These are phyloP conservation scores for Phialophora chinensis DNA, from an alignment of 2,329 filamentous ascomycete genomes.

Conservation along the genomic window DNA sequence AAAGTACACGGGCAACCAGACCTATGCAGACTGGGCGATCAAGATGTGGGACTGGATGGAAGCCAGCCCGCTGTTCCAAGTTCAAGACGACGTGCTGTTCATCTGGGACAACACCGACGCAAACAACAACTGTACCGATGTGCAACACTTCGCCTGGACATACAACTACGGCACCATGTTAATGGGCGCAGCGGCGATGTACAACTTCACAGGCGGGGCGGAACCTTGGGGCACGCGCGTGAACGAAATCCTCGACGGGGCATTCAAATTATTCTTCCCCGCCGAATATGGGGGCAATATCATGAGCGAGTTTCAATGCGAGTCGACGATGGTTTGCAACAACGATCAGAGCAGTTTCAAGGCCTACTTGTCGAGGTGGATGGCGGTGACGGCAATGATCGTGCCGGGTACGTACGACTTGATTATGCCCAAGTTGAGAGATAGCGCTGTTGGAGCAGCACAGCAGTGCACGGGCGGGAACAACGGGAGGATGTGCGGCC, in stretches of 20 bases:
- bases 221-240: constrained; percentile 63
- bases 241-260: constrained; percentile 60
- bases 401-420: constrained; percentile 63
- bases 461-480: constrained; percentile 66
- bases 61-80: constrained; percentile 59
- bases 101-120: constrained; percentile 68
- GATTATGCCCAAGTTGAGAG: constrained; percentile 64
- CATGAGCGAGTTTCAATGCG: constrained; percentile 72
- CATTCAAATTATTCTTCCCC: constrained; percentile 59
- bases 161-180: constrained; percentile 69
- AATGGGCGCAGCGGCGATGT: constrained; percentile 69
- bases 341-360: constrained; percentile 76
- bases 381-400: constrained; percentile 66
- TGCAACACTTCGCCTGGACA: constrained; percentile 68
- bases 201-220: constrained; percentile 64
- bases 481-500: constrained; percentile 66
- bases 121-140: constrained; percentile 63
- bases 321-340: constrained; percentile 65
- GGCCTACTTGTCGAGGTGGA: constrained; percentile 70
- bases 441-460: constrained; percentile 65
- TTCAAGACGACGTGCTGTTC: constrained; percentile 57
- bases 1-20: constrained; percentile 47
- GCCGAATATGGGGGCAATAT: constrained; percentile 54
- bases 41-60: constrained; percentile 59
- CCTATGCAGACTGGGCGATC: constrained; percentile 48